Conservation (phyloP, 2,329 filamentous ascomycete genomes). For the Talaromyces sp. region DNA sequence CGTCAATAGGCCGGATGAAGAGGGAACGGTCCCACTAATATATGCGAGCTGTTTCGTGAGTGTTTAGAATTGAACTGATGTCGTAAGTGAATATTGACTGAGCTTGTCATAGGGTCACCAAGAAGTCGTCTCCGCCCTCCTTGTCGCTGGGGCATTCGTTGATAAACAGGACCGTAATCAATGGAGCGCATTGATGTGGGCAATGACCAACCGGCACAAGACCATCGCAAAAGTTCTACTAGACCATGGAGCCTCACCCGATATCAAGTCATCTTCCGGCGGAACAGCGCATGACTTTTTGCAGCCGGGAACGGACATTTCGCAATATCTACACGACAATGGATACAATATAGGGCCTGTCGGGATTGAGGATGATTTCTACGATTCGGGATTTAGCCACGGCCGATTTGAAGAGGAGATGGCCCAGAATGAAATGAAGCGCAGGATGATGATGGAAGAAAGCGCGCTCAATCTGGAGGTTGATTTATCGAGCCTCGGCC, state of each 20-base stretch:
- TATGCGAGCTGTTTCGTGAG: conserved; percentile 96
- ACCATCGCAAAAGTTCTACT: conserved; percentile 88
- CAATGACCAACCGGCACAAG: conserved; percentile 98
- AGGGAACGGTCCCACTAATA: conserved; percentile 92
- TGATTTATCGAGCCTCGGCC: conserved; percentile 87
- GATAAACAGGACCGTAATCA: conserved; percentile 93
- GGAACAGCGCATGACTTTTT: conserved; percentile 95
- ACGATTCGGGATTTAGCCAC: conserved; percentile 85
- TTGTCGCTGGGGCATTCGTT: conserved; percentile 81
- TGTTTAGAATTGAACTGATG: conserved; percentile 23
- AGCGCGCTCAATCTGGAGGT: conserved; percentile 96
- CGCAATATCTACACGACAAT: conserved; percentile 89
- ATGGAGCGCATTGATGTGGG: conserved; percentile 99
- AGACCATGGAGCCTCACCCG: conserved; percentile 90
- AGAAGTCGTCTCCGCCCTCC: conserved; percentile 75
- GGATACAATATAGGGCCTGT: conserved; percentile 64
- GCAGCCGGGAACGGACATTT: conserved; percentile 92
- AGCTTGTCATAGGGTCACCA: conserved; percentile 66
- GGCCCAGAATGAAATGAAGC: conserved; percentile 91
- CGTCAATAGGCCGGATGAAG: conserved; percentile 83
- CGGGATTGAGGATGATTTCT: conserved; percentile 72
- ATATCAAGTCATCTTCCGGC: conserved; percentile 90
- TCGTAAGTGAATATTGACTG: conserved; percentile 8
- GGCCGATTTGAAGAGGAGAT: conserved; percentile 96
- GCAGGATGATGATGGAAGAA: conserved; percentile 96